Conservation (phyloP, 169 alveolate genomes). For the Plasmodium coatneyi region DNA sequence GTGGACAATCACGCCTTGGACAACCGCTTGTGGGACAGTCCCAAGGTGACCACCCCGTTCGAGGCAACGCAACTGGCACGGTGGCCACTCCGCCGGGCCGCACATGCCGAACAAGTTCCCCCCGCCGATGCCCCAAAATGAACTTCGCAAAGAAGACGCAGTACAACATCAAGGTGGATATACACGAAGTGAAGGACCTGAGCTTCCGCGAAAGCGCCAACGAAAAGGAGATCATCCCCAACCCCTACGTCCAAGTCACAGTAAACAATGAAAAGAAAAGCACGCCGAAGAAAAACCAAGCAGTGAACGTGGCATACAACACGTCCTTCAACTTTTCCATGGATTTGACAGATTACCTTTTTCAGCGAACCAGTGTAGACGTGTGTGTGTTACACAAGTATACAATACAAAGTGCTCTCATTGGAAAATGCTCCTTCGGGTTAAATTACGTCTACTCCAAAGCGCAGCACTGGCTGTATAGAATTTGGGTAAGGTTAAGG, state of each 20-base stretch:
- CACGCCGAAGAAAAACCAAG: conserved; percentile 82
- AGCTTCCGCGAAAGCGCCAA: conserved; percentile 85
- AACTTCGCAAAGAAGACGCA: conserved; percentile 53
- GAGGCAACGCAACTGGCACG: no score
- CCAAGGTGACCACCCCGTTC: no score
- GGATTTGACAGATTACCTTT: conserved; percentile 82
- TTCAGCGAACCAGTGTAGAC: conserved; percentile 84
- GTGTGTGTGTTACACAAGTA: conserved; percentile 86
- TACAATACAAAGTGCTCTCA: conserved; percentile 85
- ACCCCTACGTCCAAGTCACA: conserved; percentile 82
- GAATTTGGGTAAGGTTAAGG: conserved; percentile 88
- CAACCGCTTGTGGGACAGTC: no score
- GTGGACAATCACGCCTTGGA: neutral
- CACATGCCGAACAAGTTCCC: neutral
- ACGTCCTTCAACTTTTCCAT: conserved; percentile 86
- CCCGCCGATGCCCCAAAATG: neutral
- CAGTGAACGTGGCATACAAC: conserved; percentile 85
- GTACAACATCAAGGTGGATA: conserved; percentile 87
- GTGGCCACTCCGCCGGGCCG: neutral
- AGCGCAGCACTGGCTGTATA: conserved; percentile 88
- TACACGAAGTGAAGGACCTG: conserved; percentile 89
- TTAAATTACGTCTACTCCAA: conserved; percentile 85
- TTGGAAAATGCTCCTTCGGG: conserved; percentile 88
- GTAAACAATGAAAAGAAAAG: conserved; percentile 77
- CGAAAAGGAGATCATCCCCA: conserved; percentile 86